Evolutionary conservation across 106 monocot species (phyloP), one percentile per base, ranked within the genome.

Genomic region (Dendrobium huoshanense): DNA sequence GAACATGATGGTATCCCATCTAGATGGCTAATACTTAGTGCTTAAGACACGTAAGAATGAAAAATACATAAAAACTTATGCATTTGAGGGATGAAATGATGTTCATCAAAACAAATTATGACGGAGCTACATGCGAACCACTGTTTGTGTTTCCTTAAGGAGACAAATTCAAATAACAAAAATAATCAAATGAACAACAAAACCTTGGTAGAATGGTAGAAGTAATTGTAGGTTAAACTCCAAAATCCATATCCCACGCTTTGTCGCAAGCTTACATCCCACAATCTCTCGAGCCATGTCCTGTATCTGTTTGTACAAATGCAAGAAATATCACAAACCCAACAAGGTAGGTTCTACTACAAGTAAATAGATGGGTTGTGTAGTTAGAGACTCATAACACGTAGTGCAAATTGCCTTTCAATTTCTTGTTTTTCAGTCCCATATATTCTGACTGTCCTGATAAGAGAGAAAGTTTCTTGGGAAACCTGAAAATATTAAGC

Each of bases 191-290:
- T 70, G 15, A 56, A 79, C 54, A 76, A 31, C 79, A 41, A 98
- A 41, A 98, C 97, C 94, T 98, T 94, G 24, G 97, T 92, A 25
- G 89, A 91, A 83, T 98, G 97, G 82, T 92, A 98, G 55, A 98
- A 85, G 81, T 85, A 91, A 75, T 86, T 92, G 41, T 92, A 91
- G 82, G 90, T 88, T 22, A 87, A 83, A 81, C 85, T 98, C 94
- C 94, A 98, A 70, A 84, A 85, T 86, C 94, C 97, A 88, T 89
- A 90, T 45, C 89, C 97, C 67, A 98, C 59, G 74, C 88, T 94
- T 79, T 92, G 94, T 81, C 97, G 73, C 37, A 92, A 87, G 73
- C 88, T 86, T 83, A 94, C 75, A 80, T 88, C 85, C 82, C 88
- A 92, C 82, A 98, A 77, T 67, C 77, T 88, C 65, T 86, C 86